Base-by-base conservation (phyloP, 225 moss, liverwort and hornwort genomes). In the Straminergon stramineum region DNA sequence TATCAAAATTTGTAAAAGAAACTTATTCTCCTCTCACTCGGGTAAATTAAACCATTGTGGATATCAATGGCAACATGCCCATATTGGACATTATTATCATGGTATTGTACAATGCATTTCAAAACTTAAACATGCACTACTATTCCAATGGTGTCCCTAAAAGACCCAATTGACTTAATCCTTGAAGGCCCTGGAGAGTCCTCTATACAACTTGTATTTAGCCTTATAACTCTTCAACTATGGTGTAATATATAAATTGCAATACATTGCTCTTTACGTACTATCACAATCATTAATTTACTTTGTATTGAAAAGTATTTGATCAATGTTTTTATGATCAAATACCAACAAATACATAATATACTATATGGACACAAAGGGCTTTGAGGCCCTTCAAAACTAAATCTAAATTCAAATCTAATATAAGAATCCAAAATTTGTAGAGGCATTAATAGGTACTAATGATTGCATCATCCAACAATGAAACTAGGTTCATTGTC, bases 21-120 rank as follows among this genome's bases (percentile, higher is more conserved):
- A 0, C 27, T 30, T 74, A 1, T 74, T 74, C 1, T 17, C 10
- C 0, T 75, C 1, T 17, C 0, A 77, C 3, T 34, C 15, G 15
- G 3, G 8, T 21, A 35, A 22, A 5, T 35, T 1, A 4, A 2
- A 15, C 22, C 10, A 31, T 7, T 75, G 3, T 1, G 0, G 6
- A 73, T 2, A 16, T 9, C 16, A 73, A 27, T 27, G 26, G 16
- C 16, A 43, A 16, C 4, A 9, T 1, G 3, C 10, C 15, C 2
- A 28, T 74, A 9, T 10, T 74, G 16, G 74, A 5, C 17, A 45
- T 17, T 45, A 28, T 28, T 74, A 1, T 74, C 2, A 26, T 41
- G 2, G 10, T 74, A 17, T 28, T 17, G 10, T 23, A 22, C 6
- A n/a, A n/a, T n/a, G n/a, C n/a, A 10, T 28, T 73, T 10, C 30